These are phyloP conservation scores for Liriodendron chinense DNA, from an alignment of 164 flowering plant species.

Conservation along the genomic window DNA sequence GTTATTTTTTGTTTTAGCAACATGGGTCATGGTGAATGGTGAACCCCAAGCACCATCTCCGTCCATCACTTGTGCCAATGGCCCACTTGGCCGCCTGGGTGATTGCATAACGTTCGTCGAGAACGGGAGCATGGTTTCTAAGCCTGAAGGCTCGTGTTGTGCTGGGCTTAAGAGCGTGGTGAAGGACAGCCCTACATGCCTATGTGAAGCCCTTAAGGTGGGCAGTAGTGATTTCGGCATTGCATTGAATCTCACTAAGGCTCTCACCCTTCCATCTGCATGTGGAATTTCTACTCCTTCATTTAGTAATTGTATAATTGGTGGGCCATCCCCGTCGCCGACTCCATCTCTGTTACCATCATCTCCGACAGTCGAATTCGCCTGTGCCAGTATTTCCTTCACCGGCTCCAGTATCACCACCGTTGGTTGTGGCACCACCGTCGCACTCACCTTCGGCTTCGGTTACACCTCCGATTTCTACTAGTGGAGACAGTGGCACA, in stretches of 20 bases:
- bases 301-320: constrained; percentile 21
- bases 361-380: neutral
- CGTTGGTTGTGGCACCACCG: neutral
- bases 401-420: neutral
- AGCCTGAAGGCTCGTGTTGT: constrained; percentile 49
- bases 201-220: constrained; percentile 44
- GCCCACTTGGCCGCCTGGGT: constrained; percentile 34
- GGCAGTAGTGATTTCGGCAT: constrained; percentile 41
- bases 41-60: constrained; percentile 28
- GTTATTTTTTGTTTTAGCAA: neutral
- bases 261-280: constrained; percentile 40
- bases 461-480: neutral
- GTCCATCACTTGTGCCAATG: constrained; percentile 24
- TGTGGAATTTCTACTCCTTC: constrained; percentile 48
- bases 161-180: constrained; percentile 49
- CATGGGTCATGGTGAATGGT: neutral
- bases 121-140: constrained; percentile 33
- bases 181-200: constrained; percentile 33
- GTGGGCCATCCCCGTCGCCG: neutral
- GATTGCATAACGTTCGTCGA: constrained; percentile 44
- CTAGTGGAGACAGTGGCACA: neutral
- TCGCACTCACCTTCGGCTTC: neutral
- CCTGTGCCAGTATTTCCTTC: neutral
- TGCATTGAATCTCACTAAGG: constrained; percentile 46
- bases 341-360: neutral